phyloP scores from a whole-genome alignment of 306 rosid species.

The Vachellia pachyceras region DNA sequence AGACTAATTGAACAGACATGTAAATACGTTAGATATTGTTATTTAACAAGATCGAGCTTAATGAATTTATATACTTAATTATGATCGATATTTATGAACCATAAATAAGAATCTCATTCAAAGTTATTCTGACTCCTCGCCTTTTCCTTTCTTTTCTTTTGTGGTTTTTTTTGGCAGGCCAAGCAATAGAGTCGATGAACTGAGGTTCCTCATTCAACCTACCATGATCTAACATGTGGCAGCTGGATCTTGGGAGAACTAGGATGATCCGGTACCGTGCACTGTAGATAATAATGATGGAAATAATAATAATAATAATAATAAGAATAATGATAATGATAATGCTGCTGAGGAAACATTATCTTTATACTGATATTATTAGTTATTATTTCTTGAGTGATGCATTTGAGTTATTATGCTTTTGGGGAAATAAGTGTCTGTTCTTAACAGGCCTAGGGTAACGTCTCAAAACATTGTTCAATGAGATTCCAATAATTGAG shows the following conservation, averaged over 20 bases:
- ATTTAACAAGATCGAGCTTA: neutral
- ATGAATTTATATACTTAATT: neutral
- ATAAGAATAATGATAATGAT: constrained; percentile 25
- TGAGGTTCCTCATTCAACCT: constrained; percentile 14
- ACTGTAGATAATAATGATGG: constrained; percentile 43
- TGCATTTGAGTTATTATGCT: constrained; percentile 4
- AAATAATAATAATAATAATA: neutral
- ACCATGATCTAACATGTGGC: neutral
- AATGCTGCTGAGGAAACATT: constrained; percentile 18
- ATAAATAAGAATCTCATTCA: neutral
- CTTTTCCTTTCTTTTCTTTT: neutral
- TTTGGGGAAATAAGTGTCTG: constrained; percentile 28
- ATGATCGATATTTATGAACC: neutral
- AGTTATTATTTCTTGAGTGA: neutral
- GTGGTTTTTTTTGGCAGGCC: constrained; percentile 68
- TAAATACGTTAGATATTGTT: neutral
- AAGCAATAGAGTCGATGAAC: constrained; percentile 57
- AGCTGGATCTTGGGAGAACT: constrained; percentile 32
- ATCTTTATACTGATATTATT: constrained; percentile 21
- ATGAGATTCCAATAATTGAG: constrained; percentile 12
- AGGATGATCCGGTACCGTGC: constrained; percentile 35
- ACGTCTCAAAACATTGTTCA: constrained; percentile 33
- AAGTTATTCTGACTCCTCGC: constrained; percentile 1
- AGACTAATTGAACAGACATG: neutral
- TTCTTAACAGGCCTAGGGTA: constrained; percentile 30